Evolutionary conservation across 352 stramenopile species (phyloP), one percentile per base, ranked within the genome.

Genomic region (Lagenidium giganteum): DNA sequence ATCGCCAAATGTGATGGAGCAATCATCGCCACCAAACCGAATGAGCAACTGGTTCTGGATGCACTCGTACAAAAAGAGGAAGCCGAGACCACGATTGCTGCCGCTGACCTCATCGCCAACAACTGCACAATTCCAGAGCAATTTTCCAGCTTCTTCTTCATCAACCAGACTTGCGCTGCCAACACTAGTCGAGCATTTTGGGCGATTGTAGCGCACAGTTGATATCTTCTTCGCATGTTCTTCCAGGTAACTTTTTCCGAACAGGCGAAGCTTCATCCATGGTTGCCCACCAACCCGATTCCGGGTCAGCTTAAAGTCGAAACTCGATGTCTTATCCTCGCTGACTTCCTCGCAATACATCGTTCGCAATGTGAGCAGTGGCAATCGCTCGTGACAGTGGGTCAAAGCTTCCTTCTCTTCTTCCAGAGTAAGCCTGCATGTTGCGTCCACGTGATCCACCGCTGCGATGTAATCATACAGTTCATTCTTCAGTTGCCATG

Each of bases 341-440:
- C 60, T 51, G 17, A 55, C 44, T 20, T 86, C 54, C n/a, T 83
- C 76, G 42, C 76, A 89, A 9, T 73, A 70, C 6, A 76, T 62
- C 17, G 91, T 85, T n/a, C 76, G 62, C 21, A 91, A 44, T 4
- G 80, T 58, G 22, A 92, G 39, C n/a, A 92, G 46, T 18, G 77
- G 52, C 2, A 71, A 87, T 36, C 67, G 65, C 42, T 91, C 75
- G 30, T 89, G 70, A 31, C 72, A 86, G 1, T 80, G 63, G 8
- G 54, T 60, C 5, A 98, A 59, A 7, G 96, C 77, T 46, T 98
- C 89, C 28, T 92, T 60, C 61, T 99, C 96, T 68, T 98, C 96
- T 51, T 97, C 87, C 0, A 86, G 67, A 14, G 88, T 97, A 23
- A 99, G 64, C 13, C 85, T 82, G 61, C 95, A 98, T 14, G 75